These are phyloP conservation scores for Collybia mongolica DNA, from an alignment of 768 basidiomycete species.

Conservation along the genomic window DNA sequence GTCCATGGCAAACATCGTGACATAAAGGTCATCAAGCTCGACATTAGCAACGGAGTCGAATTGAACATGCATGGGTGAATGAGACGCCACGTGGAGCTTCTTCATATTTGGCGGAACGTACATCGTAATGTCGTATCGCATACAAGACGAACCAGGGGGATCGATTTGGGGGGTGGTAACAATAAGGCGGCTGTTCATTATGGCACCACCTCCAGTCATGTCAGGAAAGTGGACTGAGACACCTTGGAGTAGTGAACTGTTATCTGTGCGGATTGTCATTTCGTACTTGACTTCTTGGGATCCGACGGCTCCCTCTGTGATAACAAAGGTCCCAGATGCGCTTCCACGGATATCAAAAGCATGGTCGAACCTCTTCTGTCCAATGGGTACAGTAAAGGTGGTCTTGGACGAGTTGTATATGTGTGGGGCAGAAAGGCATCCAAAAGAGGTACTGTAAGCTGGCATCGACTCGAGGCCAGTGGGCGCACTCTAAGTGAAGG, in stretches of 20 bases:
- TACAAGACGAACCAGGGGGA: conserved; percentile 32
- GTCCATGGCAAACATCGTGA: conserved; percentile 39
- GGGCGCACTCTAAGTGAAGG: conserved; percentile 35
- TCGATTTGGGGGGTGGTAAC: conserved; percentile 34
- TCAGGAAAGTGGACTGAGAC: conserved; percentile 36
- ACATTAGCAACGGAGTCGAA: conserved; percentile 3
- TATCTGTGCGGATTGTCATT: conserved; percentile 42
- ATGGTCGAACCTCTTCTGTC: conserved; percentile 34
- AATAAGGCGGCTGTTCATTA: conserved; percentile 33
- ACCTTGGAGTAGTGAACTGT: conserved; percentile 36
- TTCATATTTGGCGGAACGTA: conserved; percentile 49
- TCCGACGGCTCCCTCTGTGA: conserved; percentile 42
- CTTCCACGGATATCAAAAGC: conserved; percentile 45
- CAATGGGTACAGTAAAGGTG: conserved; percentile 37
- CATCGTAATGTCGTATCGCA: conserved; percentile 55
- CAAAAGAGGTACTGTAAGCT: conserved; percentile 49
- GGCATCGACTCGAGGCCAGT: conserved; percentile 60
- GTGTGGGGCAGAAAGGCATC: conserved; percentile 43
- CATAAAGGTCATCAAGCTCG: conserved; percentile 27
- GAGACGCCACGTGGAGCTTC: conserved; percentile 44
- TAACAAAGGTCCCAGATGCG: conserved; percentile 48
- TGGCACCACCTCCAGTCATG: conserved; percentile 24
- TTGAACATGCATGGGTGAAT: conserved; percentile 31
- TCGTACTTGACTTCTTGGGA: conserved; percentile 47
- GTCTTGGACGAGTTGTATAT: conserved; percentile 41